phyloP scores from a whole-genome alignment of 164 flowering plant genomes.

The Paratinospora sagittata region DNA sequence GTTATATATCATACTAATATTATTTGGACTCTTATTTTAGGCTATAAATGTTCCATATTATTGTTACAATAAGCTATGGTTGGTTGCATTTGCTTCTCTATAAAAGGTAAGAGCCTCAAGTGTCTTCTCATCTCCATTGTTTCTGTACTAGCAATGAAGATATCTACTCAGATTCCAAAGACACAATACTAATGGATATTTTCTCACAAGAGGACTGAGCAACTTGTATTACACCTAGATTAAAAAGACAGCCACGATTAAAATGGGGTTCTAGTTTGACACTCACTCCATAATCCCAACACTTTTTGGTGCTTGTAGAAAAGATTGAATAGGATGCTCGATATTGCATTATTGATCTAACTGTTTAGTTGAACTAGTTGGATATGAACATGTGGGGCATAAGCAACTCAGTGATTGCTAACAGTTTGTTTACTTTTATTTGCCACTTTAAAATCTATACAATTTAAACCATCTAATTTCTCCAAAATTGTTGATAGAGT shows the following conservation, averaged over 20 bases:
- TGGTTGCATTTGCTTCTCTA: neutral
- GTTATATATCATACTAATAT: too few relatives aligned
- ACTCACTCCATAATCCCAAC: neutral
- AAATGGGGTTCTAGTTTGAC: neutral
- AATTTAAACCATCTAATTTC: neutral
- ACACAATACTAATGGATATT: neutral
- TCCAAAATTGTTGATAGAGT: neutral
- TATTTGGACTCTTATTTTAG: too few relatives aligned
- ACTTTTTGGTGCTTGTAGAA: neutral
- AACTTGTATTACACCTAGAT: neutral
- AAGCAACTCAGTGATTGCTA: neutral
- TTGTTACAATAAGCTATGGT: too few relatives aligned
- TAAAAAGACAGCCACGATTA: neutral
- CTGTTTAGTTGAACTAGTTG: too few relatives aligned
- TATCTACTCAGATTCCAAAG: neutral
- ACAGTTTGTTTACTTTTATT: neutral
- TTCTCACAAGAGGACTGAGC: neutral
- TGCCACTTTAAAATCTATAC: neutral
- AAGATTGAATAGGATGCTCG: neutral
- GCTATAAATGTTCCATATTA: too few relatives aligned
- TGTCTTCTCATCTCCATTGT: too few relatives aligned
- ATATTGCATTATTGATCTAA: neutral
- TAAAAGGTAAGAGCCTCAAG: neutral
- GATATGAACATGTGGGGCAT: too few relatives aligned
- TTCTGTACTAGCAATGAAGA: neutral